Conservation (phyloP, 2,329 filamentous ascomycete genomes). For the Aureobasidium melanogenum region DNA sequence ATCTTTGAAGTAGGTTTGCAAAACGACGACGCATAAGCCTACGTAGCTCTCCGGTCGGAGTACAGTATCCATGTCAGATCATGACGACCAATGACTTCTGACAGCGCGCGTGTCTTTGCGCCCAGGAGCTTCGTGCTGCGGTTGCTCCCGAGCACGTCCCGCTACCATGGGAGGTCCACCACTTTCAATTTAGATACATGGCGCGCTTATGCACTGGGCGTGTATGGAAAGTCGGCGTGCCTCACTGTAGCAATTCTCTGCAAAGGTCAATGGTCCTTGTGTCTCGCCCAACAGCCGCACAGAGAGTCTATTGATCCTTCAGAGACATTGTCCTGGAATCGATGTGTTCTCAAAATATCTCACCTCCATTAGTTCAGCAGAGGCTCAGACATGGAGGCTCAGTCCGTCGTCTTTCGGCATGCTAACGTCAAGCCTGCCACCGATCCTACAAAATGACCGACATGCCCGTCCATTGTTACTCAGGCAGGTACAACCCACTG, state of each 20-base stretch:
- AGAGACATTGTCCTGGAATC: conserved; percentile 3
- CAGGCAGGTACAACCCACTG: conserved; percentile 1
- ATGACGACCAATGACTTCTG: conserved; percentile 8
- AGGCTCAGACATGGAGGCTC: conserved; percentile 12
- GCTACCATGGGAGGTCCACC: conserved; percentile 6
- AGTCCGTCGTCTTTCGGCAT: not conserved
- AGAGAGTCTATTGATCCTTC: conserved; percentile 8
- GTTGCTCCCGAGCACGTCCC: conserved; percentile 3
- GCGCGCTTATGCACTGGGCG: conserved; percentile 10
- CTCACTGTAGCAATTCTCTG: not conserved
- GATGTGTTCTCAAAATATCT: conserved; percentile 12
- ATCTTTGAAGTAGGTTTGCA: not conserved
- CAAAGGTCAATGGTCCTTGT: conserved; percentile 1
- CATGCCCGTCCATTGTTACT: conserved; percentile 2
- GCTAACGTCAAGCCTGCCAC: conserved; percentile 1
- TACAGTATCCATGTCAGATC: conserved; percentile 5
- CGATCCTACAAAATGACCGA: conserved; percentile 9
- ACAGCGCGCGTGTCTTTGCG: conserved; percentile 3
- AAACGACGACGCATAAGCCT: not conserved
- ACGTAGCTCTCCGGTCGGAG: not conserved
- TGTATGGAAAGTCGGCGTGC: conserved; percentile 7
- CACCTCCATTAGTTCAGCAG: conserved; percentile 6
- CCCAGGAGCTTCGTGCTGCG: conserved; percentile 4
- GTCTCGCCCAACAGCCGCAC: conserved; percentile 5
- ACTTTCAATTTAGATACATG: conserved; percentile 8